phyloP scores from a whole-genome alignment of 495 filamentous ascomycete genomes.

The Aspergillus leporis region DNA sequence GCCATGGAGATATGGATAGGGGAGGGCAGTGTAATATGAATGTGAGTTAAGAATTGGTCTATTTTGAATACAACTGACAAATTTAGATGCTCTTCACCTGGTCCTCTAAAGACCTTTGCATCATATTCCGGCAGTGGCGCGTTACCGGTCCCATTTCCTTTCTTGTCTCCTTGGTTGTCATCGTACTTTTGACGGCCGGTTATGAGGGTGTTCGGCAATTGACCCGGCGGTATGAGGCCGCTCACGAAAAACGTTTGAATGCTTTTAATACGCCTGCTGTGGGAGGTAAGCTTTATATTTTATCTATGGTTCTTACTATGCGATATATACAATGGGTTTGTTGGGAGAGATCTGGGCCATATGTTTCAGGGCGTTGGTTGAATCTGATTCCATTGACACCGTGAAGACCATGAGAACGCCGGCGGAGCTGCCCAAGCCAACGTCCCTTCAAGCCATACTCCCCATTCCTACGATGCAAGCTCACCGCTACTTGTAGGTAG shows the following conservation, averaged over 20 bases:
- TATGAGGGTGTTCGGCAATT: conserved; percentile 85
- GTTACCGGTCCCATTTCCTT: conserved; percentile 70
- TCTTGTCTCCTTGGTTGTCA: conserved; percentile 74
- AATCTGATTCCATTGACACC: conserved; percentile 34
- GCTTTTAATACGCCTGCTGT: conserved; percentile 40
- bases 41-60: conserved; percentile 44
- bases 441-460: conserved; percentile 19
- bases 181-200: conserved; percentile 79
- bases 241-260: conserved; percentile 47
- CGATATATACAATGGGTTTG: neutral
- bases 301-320: conserved; percentile 5
- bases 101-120: conserved; percentile 88
- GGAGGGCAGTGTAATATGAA: conserved; percentile 80
- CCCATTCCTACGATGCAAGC: conserved; percentile 52
- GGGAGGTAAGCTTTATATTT: conserved; percentile 47
- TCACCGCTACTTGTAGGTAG: conserved; percentile 72
- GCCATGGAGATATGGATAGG: conserved; percentile 62
- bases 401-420: conserved; percentile 50
- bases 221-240: conserved; percentile 74
- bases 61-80: conserved; percentile 2
- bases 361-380: conserved; percentile 12
- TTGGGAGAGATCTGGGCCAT: conserved; percentile 4
- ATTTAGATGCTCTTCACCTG: conserved; percentile 96
- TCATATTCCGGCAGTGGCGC: conserved; percentile 91
- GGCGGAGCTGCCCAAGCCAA: conserved; percentile 33